Percentiles rank a stretch among this genome's conserved stretches.
Conservation (phyloP, 257 asterid species). For the Solanum dulcamara region DNA sequence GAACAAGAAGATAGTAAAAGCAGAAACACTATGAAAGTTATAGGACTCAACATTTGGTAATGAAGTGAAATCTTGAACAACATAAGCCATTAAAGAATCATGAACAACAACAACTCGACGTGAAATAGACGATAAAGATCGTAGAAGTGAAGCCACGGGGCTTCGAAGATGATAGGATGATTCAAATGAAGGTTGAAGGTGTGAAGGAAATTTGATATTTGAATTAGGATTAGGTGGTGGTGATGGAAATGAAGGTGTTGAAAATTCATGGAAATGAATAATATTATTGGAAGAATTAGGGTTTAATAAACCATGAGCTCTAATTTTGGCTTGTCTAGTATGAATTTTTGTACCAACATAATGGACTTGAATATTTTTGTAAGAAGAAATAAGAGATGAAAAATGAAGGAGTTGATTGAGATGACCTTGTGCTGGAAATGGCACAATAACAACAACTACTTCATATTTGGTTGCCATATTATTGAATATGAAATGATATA, state of each 20-base stretch:
- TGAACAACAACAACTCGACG: slow-evolving; percentile 30
- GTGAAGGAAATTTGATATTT: slow-evolving; percentile 22
- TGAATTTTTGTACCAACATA: slow-evolving; percentile 35
- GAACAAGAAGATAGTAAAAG: slow-evolving; percentile 35
- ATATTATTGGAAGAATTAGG: slow-evolving; percentile 11
- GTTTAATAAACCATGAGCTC: slow-evolving; percentile 48
- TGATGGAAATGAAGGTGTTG: slow-evolving; percentile 5
- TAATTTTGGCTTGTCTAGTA: slow-evolving; percentile 41
- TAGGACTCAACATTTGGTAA: slow-evolving; percentile 35
- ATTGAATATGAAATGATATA: not conserved
- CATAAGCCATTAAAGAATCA: slow-evolving; percentile 56
- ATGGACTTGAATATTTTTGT: slow-evolving; percentile 26
- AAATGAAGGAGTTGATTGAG: slow-evolving; percentile 78
- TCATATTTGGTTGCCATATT: not conserved
- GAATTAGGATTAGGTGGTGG: slow-evolving; percentile 24
- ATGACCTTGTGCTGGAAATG: slow-evolving; percentile 70
- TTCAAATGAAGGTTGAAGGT: slow-evolving; percentile 31
- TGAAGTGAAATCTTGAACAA: slow-evolving; percentile 28
- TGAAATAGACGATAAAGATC: not conserved
- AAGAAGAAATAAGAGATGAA: slow-evolving; percentile 46
- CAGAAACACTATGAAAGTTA: slow-evolving; percentile 46
- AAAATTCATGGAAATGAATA: slow-evolving; percentile 33
- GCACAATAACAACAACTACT: slow-evolving; percentile 45
- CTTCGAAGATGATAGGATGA: slow-evolving; percentile 26
- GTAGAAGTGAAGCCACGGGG: slow-evolving; percentile 22